These are phyloP conservation scores for Metahyphopichia silvanorum DNA, from an alignment of 805 yeast genomes.

Conservation along the genomic window DNA sequence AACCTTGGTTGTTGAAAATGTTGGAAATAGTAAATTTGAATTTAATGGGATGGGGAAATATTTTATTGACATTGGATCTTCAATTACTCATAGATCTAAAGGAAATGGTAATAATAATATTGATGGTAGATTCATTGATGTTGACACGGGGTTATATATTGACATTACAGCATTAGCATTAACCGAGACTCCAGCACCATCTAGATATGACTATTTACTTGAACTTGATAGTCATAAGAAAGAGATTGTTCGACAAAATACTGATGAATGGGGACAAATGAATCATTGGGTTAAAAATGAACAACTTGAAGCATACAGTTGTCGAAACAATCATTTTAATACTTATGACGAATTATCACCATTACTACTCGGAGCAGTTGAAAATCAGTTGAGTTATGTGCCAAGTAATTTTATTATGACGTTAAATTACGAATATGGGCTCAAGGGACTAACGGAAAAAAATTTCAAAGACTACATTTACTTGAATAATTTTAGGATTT, in stretches of 20 bases:
- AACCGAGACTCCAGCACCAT: constrained; percentile 30
- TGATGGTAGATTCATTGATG: constrained; percentile 71
- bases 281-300: constrained; percentile 13
- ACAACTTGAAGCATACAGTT: constrained; percentile 27
- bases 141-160: constrained; percentile 66
- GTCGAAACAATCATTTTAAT: constrained; percentile 61
- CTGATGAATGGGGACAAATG: constrained; percentile 4
- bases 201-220: constrained; percentile 13
- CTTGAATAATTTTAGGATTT: constrained; percentile 52
- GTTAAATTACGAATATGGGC: constrained; percentile 26
- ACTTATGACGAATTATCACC: constrained; percentile 49
- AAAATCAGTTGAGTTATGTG: constrained; percentile 42
- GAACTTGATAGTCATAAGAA: constrained; percentile 7
- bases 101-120: constrained; percentile 64
- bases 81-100: constrained; percentile 50
- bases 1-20: constrained; percentile 46
- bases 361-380: constrained; percentile 48
- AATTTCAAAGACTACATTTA: constrained; percentile 43
- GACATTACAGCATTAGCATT: constrained; percentile 68
- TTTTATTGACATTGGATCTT: constrained; percentile 44
- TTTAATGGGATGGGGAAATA: constrained; percentile 56
- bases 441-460: constrained; percentile 26
- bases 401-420: constrained; percentile 24
- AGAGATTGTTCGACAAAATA: constrained; percentile 3
- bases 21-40: constrained; percentile 8